Evolutionary conservation across 805 yeast genomes (phyloP).

Genomic region (Candida vartiovaarae): DNA sequence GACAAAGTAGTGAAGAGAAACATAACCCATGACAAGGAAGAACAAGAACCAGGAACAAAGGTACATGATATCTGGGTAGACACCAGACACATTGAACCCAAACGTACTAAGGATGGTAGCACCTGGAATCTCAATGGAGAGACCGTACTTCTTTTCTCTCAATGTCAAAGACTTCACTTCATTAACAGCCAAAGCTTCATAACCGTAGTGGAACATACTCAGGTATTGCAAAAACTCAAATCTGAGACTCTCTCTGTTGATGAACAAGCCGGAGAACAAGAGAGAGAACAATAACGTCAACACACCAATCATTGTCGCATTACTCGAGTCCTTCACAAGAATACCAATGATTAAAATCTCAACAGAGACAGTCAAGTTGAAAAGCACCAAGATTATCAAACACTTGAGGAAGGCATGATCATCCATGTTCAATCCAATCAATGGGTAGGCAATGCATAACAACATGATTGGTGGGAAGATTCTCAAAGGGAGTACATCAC

Average conservation of each 20-base stretch:
- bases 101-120: constrained; percentile 94
- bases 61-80: constrained; percentile 56
- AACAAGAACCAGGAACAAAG: constrained; percentile 49
- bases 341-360: constrained; percentile 87
- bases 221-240: constrained; percentile 74
- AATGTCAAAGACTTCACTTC: constrained; percentile 84
- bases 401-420: constrained; percentile 69
- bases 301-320: constrained; percentile 85
- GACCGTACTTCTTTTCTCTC: constrained; percentile 84
- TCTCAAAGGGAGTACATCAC: constrained; percentile 90
- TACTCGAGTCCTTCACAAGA: constrained; percentile 79
- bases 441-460: constrained; percentile 76
- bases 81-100: constrained; percentile 82
- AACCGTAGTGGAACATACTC: constrained; percentile 92
- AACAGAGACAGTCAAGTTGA: constrained; percentile 80
- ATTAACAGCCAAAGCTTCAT: constrained; percentile 86
- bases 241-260: constrained; percentile 64
- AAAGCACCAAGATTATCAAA: constrained; percentile 61
- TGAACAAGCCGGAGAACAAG: constrained; percentile 88
- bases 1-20: constrained; percentile 64
- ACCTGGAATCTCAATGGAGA: constrained; percentile 94
- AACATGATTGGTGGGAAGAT: constrained; percentile 87
- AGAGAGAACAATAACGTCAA: constrained; percentile 77
- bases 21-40: constrained; percentile 65
- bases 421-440: constrained; percentile 80